A percentile compares a stretch with the other conserved stretches of the same genome.
Conservation (phyloP, 1,139 yeast genomes). For the Pichia sp. region DNA sequence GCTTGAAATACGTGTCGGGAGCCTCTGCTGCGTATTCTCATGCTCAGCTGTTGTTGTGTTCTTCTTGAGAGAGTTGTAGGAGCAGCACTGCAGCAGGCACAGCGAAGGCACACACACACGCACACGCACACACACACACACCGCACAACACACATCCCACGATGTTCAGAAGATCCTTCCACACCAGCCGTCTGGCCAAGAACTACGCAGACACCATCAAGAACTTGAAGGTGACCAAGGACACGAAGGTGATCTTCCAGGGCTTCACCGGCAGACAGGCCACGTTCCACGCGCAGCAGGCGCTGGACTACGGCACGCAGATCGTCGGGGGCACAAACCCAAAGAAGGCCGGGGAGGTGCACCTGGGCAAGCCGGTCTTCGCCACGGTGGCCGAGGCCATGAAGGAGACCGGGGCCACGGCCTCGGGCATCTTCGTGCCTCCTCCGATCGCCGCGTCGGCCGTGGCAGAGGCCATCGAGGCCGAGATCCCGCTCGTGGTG, state of each 20-base stretch:
- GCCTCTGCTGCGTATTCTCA: neutral
- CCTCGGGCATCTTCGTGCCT: slow-evolving; percentile 96
- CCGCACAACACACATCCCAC: no score
- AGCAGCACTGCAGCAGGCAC: no score
- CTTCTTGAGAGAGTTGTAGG: no score
- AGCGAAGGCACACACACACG: no score
- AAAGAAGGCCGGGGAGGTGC: slow-evolving; percentile 89
- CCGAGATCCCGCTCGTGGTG: slow-evolving; percentile 92
- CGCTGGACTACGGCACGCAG: slow-evolving; percentile 79
- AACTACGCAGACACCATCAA: slow-evolving; percentile 57
- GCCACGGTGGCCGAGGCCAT: slow-evolving; percentile 85
- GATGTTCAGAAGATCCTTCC: slow-evolving; percentile 32
- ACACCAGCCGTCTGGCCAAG: slow-evolving; percentile 27
- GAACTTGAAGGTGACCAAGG: slow-evolving; percentile 77
- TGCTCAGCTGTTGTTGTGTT: neutral
- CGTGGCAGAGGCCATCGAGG: slow-evolving; percentile 95
- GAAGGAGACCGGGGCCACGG: slow-evolving; percentile 85
- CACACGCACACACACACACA: neutral
- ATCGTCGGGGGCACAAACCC: slow-evolving; percentile 99
- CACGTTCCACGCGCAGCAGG: slow-evolving; percentile 96
- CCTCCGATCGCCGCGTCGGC: slow-evolving; percentile 96
- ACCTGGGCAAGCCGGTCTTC: slow-evolving; percentile 86
- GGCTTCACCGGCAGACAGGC: slow-evolving; percentile 98
- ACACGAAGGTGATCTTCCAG: slow-evolving; percentile 94
- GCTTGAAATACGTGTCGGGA: neutral